Evolutionary conservation across 768 basidiomycete species (phyloP).

Genomic region (Tremella fuciformis): DNA sequence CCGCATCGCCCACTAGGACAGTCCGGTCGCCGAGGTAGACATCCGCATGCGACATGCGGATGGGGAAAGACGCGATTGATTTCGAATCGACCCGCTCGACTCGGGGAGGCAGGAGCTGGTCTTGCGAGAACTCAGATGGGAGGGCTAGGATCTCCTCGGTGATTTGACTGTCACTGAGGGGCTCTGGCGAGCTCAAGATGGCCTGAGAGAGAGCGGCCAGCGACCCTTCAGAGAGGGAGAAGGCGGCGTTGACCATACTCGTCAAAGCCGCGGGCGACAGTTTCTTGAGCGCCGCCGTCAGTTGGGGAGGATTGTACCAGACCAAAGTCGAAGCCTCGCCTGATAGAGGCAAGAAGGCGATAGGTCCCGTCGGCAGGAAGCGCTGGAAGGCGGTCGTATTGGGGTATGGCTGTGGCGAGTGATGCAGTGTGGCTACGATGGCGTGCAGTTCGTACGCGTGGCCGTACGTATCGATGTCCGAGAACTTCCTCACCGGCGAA

Average conservation of each 20-base stretch:
- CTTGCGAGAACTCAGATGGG: constrained; percentile 45
- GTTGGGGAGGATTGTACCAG: constrained; percentile 80
- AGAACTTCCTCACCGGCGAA: constrained; percentile 84
- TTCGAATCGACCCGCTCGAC: constrained; percentile 68
- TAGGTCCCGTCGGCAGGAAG: constrained; percentile 90
- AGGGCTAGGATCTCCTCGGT: constrained; percentile 56
- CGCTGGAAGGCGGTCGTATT: constrained; percentile 87
- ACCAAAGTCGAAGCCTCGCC: constrained; percentile 78
- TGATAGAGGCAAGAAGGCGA: constrained; percentile 88
- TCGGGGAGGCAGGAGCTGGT: constrained; percentile 71
- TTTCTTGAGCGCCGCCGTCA: constrained; percentile 69
- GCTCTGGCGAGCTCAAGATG: constrained; percentile 21
- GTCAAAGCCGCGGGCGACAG: constrained; percentile 65
- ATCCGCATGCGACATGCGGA: constrained; percentile 81
- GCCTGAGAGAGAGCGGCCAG: constrained; percentile 33
- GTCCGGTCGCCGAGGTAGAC: constrained; percentile 76
- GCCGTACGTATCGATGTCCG: constrained; percentile 79
- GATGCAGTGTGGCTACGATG: constrained; percentile 81
- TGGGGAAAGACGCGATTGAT: constrained; percentile 82
- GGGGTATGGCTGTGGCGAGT: constrained; percentile 58
- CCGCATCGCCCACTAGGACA: constrained; percentile 90
- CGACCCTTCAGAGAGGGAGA: constrained; percentile 56
- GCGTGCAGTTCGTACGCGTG: constrained; percentile 88
- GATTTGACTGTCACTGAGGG: constrained; percentile 58
- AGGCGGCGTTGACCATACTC: constrained; percentile 83